Conservation (phyloP, 2,329 filamentous ascomycete genomes). For the Fusarium coffeatum region DNA sequence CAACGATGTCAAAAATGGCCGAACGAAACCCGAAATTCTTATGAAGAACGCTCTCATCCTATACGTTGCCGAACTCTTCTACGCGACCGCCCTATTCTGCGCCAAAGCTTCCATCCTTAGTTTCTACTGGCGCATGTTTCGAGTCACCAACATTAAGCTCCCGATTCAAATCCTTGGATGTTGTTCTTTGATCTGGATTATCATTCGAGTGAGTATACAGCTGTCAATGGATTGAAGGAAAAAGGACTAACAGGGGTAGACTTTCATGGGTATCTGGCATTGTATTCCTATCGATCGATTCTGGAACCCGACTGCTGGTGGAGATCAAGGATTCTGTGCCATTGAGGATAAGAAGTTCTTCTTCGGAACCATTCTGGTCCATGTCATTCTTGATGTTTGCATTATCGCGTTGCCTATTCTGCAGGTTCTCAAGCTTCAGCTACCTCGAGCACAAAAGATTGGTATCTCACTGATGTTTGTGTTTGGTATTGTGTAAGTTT, state of each 20-base stretch:
- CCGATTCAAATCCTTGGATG: conserved; percentile 45
- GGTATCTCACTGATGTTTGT: conserved; percentile 47
- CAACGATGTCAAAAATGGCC: conserved; percentile 13
- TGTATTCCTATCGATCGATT: conserved; percentile 34
- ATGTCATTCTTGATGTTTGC: conserved; percentile 48
- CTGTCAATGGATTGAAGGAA: too few relatives aligned
- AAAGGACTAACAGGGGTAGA: neutral
- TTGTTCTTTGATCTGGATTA: conserved; percentile 45
- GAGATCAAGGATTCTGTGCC: conserved; percentile 5
- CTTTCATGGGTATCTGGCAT: conserved; percentile 35
- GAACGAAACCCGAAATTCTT: conserved; percentile 11
- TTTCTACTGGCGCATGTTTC: conserved; percentile 51
- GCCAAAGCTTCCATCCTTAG: conserved; percentile 46
- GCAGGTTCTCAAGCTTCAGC: conserved; percentile 47
- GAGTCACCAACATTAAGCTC: conserved; percentile 41
- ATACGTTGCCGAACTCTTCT: conserved; percentile 44
- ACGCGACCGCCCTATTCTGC: conserved; percentile 45
- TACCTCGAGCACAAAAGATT: conserved; percentile 45
- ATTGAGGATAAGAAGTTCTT: conserved; percentile 50
- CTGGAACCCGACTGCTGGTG: conserved; percentile 26
- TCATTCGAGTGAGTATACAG: conserved; percentile 39
- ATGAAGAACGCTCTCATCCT: conserved; percentile 23
- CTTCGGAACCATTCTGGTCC: conserved; percentile 48
- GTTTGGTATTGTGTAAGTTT: conserved; percentile 48
- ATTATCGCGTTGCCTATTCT: conserved; percentile 49